Conservation (phyloP, 768 basidiomycete genomes). For the Lentinula sp. region DNA sequence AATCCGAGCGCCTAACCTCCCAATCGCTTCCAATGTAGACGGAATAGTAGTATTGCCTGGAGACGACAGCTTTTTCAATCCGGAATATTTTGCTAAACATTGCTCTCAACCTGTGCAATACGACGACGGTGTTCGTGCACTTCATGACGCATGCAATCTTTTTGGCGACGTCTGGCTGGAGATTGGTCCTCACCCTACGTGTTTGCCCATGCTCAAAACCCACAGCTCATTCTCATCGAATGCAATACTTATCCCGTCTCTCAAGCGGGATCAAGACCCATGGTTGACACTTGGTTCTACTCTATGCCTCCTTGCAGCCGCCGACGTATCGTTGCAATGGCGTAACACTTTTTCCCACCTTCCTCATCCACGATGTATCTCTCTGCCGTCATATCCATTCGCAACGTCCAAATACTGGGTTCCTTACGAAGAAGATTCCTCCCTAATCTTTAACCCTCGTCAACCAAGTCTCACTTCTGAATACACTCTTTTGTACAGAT, state of each 20-base stretch:
- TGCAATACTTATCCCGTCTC: slow-evolving; percentile 38
- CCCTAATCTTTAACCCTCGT: background rate
- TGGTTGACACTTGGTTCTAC: slow-evolving; percentile 40
- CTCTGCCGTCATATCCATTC: slow-evolving; percentile 63
- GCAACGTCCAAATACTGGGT: slow-evolving; percentile 52
- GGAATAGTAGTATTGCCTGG: slow-evolving; percentile 50
- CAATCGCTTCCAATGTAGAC: slow-evolving; percentile 56
- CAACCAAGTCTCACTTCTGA: slow-evolving; percentile 11
- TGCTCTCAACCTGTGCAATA: slow-evolving; percentile 56
- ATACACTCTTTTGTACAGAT: slow-evolving; percentile 27
- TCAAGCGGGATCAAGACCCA: slow-evolving; percentile 37
- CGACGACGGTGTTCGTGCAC: slow-evolving; percentile 38
- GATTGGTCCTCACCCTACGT: slow-evolving; percentile 56
- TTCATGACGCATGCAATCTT: slow-evolving; percentile 22
- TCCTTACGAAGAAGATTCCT: slow-evolving; percentile 27
- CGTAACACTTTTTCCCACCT: slow-evolving; percentile 44
- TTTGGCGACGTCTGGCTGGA: slow-evolving; percentile 52
- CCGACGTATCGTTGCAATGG: slow-evolving; percentile 43
- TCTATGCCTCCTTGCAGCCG: slow-evolving; percentile 43
- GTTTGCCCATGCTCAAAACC: slow-evolving; percentile 50
- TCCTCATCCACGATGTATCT: slow-evolving; percentile 31
- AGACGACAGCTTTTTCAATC: slow-evolving; percentile 38
- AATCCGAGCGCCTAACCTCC: slow-evolving; percentile 43
- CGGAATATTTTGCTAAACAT: slow-evolving; percentile 53
- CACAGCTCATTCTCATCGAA: slow-evolving; percentile 24